Evolutionary conservation across 2,329 filamentous ascomycete genomes (phyloP).

Genomic region (Fusarium nematophilum): DNA sequence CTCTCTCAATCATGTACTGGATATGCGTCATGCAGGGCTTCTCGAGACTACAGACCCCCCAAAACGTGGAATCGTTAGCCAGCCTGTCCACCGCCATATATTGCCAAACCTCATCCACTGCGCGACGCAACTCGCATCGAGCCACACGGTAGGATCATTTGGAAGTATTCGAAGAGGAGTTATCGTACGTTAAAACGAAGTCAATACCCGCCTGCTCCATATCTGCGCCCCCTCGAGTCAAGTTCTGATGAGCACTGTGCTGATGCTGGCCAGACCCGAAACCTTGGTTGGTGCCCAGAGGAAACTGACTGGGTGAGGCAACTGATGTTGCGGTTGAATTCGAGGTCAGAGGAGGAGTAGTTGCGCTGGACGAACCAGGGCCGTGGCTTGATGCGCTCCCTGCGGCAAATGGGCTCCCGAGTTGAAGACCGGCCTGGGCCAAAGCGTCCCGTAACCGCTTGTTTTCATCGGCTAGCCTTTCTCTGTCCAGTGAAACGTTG

Average conservation of each 20-base stretch:
- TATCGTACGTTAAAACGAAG: slow-evolving; percentile 89
- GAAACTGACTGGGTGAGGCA: slow-evolving; percentile 46
- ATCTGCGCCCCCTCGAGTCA: slow-evolving; percentile 63
- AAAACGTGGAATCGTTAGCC: slow-evolving; percentile 58
- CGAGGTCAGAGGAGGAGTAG: slow-evolving; percentile 61
- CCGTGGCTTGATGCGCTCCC: slow-evolving; percentile 67
- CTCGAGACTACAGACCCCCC: slow-evolving; percentile 76
- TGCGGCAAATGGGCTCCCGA: slow-evolving; percentile 48
- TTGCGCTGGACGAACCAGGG: slow-evolving; percentile 56
- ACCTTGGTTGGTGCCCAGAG: slow-evolving; percentile 32
- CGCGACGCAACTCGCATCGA: slow-evolving; percentile 31
- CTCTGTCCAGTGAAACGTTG: slow-evolving; percentile 78
- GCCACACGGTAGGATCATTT: slow-evolving; percentile 71
- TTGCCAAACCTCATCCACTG: slow-evolving; percentile 37
- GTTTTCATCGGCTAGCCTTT: slow-evolving; percentile 82
- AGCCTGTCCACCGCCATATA: slow-evolving; percentile 38
- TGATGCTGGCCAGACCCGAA: slow-evolving; percentile 48
- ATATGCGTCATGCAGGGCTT: slow-evolving; percentile 93
- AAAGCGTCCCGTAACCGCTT: slow-evolving; percentile 72
- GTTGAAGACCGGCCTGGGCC: slow-evolving; percentile 62
- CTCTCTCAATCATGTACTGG: slow-evolving; percentile 77
- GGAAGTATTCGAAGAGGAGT: slow-evolving; percentile 69
- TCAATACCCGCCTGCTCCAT: slow-evolving; percentile 88
- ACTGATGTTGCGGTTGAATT: slow-evolving; percentile 56
- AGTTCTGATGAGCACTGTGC: slow-evolving; percentile 36